phyloP scores from a whole-genome alignment of 306 rosid genomes.

The Malus sieversii region DNA sequence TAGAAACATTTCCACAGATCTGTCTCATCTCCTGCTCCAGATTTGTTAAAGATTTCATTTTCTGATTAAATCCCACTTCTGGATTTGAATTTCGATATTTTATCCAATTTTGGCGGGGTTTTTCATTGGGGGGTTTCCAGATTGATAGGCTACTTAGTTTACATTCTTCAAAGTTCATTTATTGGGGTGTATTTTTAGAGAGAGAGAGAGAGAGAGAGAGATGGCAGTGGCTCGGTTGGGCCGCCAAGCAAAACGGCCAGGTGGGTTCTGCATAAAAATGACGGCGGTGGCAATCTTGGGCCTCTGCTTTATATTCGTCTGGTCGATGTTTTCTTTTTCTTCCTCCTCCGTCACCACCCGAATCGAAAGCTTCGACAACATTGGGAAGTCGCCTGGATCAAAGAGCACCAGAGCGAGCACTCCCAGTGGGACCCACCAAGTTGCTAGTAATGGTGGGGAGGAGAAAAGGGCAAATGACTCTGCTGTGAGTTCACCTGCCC shows the following conservation, averaged over 20 bases:
- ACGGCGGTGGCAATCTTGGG: conserved; percentile 66
- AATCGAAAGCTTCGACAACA: conserved; percentile 85
- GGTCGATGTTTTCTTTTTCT: conserved; percentile 71
- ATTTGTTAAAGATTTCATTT: not conserved
- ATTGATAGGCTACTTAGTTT: not conserved
- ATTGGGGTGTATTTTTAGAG: no score
- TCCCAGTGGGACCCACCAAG: conserved; percentile 13
- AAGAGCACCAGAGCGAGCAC: conserved; percentile 11
- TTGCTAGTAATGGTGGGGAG: conserved; percentile 15
- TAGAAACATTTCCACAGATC: not conserved
- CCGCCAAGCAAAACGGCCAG: conserved; percentile 76
- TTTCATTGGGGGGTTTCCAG: not conserved
- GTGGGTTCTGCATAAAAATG: conserved; percentile 70
- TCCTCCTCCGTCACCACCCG: conserved; percentile 52
- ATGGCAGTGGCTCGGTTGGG: conserved; percentile 72
- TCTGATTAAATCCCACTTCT: not conserved
- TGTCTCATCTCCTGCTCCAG: not conserved
- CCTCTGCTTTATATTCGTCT: conserved; percentile 68
- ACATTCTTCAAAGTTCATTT: not conserved
- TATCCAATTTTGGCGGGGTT: not conserved
- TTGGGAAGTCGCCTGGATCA: conserved; percentile 60
- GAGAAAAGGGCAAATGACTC: conserved; percentile 34
- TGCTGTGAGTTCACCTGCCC: conserved; percentile 22
- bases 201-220: not conserved
- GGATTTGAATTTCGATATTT: not conserved